Evolutionary conservation across 352 stramenopile species (phyloP).

Genomic region (Plasmopara viticola): DNA sequence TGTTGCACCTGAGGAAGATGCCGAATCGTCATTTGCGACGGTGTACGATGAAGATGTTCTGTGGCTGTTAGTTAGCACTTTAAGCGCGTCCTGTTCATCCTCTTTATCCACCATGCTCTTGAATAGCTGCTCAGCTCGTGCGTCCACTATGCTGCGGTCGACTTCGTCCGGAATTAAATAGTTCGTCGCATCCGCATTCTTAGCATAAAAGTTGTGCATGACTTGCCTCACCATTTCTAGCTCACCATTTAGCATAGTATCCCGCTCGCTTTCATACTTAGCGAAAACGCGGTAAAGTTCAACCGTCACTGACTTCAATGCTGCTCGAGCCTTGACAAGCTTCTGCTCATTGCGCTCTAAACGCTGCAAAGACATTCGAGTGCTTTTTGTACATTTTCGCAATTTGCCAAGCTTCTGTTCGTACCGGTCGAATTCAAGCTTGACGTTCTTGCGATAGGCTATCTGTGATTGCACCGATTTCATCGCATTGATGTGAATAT

Average conservation of each 20-base stretch:
- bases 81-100: too few relatives aligned
- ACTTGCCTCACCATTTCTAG: constrained; percentile 59
- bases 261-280: constrained; percentile 52
- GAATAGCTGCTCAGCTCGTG: too few relatives aligned
- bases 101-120: too few relatives aligned
- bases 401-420: constrained; percentile 36
- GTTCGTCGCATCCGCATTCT: too few relatives aligned
- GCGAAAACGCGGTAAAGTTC: constrained; percentile 69
- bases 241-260: constrained; percentile 8
- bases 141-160: too few relatives aligned
- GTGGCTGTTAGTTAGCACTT: too few relatives aligned
- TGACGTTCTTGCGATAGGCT: constrained; percentile 50
- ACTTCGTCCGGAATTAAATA: too few relatives aligned
- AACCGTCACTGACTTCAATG: constrained; percentile 46
- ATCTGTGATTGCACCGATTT: constrained; percentile 70
- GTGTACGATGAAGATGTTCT: too few relatives aligned
- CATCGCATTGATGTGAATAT: constrained; percentile 76
- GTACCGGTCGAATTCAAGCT: constrained; percentile 72
- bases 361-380: constrained; percentile 9
- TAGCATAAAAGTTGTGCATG: constrained; percentile 43
- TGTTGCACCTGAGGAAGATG: too few relatives aligned
- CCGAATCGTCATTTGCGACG: too few relatives aligned
- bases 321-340: constrained; percentile 33
- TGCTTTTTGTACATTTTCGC: constrained; percentile 12
- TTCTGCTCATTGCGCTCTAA: constrained; percentile 51